These are phyloP conservation scores for Clausena lansium DNA, from an alignment of 345 rosid genomes.

Conservation along the genomic window DNA sequence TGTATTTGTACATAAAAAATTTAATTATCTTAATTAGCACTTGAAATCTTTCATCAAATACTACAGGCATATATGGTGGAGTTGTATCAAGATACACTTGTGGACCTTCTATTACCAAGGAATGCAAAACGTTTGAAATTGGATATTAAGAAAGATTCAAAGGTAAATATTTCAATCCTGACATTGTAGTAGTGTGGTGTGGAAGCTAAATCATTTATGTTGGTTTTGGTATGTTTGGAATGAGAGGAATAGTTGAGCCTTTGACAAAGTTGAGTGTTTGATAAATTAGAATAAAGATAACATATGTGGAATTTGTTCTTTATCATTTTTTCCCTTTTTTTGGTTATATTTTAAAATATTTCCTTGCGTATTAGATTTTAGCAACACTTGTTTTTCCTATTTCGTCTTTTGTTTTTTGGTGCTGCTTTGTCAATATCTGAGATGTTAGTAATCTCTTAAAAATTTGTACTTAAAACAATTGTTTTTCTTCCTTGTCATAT, in stretches of 20 bases:
- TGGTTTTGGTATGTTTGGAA: background rate
- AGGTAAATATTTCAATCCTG: slow-evolving; percentile 39
- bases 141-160: slow-evolving; percentile 93
- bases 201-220: background rate
- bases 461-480: background rate
- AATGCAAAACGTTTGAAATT: slow-evolving; percentile 64
- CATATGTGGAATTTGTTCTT: background rate
- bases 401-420: background rate
- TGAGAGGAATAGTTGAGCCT: background rate
- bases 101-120: slow-evolving; percentile 79
- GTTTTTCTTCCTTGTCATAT: background rate
- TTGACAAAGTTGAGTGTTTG: background rate
- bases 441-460: background rate
- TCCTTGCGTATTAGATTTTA: background rate
- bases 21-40: background rate
- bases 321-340: background rate
- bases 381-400: background rate
- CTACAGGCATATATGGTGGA: slow-evolving; percentile 93
- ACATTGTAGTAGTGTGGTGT: background rate
- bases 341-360: too few species aligned
- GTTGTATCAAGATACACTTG: slow-evolving; percentile 89
- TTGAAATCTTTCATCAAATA: slow-evolving; percentile 16
- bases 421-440: background rate
- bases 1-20: background rate
- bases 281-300: background rate